These are phyloP conservation scores for Senna tora DNA, from an alignment of 306 rosid genomes.

Conservation along the genomic window DNA sequence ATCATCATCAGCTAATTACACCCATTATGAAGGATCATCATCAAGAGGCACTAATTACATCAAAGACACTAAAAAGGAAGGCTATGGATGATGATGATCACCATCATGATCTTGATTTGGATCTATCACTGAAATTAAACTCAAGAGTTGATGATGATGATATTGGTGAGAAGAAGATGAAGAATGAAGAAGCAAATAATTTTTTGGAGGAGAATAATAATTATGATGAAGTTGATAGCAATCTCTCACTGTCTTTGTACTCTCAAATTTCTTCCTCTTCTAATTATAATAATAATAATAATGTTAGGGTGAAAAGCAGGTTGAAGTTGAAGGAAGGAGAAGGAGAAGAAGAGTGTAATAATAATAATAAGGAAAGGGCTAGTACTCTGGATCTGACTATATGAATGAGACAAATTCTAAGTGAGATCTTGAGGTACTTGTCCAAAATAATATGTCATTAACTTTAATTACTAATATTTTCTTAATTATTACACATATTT, in stretches of 20 bases:
- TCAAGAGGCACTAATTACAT: constrained; percentile 26
- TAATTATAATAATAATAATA: constrained; percentile 25
- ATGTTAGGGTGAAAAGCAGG: constrained; percentile 41
- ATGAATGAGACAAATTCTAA: constrained; percentile 75
- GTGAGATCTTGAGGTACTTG: constrained; percentile 85
- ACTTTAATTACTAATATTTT: constrained; percentile 8
- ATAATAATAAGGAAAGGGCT: constrained; percentile 40
- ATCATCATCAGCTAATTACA: constrained; percentile 4
- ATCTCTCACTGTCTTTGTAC: constrained; percentile 65
- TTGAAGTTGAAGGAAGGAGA: constrained; percentile 36
- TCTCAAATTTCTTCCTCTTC: constrained; percentile 47
- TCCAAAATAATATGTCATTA: constrained; percentile 41
- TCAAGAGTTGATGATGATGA: constrained; percentile 28
- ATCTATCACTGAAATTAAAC: constrained; percentile 69
- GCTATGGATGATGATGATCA: constrained; percentile 38
- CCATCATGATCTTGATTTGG: constrained; percentile 53
- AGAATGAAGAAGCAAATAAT: constrained; percentile 36
- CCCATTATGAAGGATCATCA: constrained; percentile 19
- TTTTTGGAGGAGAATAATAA: constrained; percentile 40
- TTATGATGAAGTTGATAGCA: constrained; percentile 49
- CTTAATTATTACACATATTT: constrained; percentile 27
- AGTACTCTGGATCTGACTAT: constrained; percentile 85
- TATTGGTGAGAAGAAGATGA: constrained; percentile 4
- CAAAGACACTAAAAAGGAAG: constrained; percentile 61
- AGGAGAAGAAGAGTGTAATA: constrained; percentile 19